phyloP scores from a whole-genome alignment of 2,329 filamentous ascomycete genomes.

The Calycina herbarum region DNA sequence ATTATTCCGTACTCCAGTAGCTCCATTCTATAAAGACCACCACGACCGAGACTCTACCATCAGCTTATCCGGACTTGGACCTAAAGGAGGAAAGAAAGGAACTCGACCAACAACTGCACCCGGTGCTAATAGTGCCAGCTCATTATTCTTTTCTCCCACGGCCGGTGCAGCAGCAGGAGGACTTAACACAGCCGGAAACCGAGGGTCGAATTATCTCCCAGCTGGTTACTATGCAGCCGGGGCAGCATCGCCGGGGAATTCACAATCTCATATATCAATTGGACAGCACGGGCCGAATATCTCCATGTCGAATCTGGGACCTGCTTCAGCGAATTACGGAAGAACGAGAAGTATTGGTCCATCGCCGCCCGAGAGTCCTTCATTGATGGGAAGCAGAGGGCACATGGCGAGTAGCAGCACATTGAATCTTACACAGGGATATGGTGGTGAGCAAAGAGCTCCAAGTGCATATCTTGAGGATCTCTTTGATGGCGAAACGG shows the following conservation, averaged over 20 bases:
- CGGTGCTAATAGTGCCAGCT: slow-evolving; percentile 26
- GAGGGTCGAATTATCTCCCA: slow-evolving; percentile 80
- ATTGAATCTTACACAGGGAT: slow-evolving; percentile 61
- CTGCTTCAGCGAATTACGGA: slow-evolving; percentile 50
- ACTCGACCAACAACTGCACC: slow-evolving; percentile 40
- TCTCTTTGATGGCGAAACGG: slow-evolving; percentile 63
- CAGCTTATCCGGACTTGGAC: slow-evolving; percentile 31
- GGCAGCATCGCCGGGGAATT: slow-evolving; percentile 38
- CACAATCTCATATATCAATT: slow-evolving; percentile 36
- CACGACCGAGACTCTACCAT: slow-evolving; percentile 49
- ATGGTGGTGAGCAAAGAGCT: slow-evolving; percentile 57
- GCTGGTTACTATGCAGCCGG: slow-evolving; percentile 87
- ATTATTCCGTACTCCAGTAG: slow-evolving; percentile 53
- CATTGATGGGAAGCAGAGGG: slow-evolving; percentile 39
- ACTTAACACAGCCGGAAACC: slow-evolving; percentile 54
- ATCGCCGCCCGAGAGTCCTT: slow-evolving; percentile 64
- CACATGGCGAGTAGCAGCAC: slow-evolving; percentile 59
- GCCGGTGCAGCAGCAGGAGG: slow-evolving; percentile 57
- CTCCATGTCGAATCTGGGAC: slow-evolving; percentile 56
- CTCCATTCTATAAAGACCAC: slow-evolving; percentile 63
- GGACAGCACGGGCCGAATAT: slow-evolving; percentile 47
- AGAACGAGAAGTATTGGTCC: slow-evolving; percentile 46
- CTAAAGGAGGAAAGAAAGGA: slow-evolving; percentile 35
- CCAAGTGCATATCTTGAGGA: slow-evolving; percentile 91
- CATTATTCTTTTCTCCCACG: slow-evolving; percentile 92